Evolutionary conservation across 2,329 filamentous ascomycete species (phyloP).

Genomic region (Chrysoporthe austroafricana): DNA sequence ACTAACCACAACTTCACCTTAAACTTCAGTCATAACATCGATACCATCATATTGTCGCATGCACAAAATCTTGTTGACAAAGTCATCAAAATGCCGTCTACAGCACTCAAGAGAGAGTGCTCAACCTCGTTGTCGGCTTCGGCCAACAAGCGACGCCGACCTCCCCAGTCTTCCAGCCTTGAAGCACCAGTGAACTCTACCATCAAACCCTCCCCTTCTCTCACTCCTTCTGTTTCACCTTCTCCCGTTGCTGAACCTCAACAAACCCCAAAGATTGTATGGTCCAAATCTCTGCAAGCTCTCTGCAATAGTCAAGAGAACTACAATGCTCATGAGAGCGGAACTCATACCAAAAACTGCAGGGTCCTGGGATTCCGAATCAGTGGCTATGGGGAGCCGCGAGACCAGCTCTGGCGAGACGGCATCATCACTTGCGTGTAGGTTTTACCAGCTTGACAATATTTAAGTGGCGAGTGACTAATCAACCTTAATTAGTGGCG

Average conservation of each 20-base stretch:
- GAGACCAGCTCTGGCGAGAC: conserved; percentile 63
- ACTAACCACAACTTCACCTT: no score
- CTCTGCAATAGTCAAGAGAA: conserved; percentile 68
- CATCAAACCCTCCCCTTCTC: not conserved
- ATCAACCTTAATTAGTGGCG: not conserved
- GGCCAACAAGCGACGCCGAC: not conserved
- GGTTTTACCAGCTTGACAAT: conserved; percentile 35
- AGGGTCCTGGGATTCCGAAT: conserved; percentile 62
- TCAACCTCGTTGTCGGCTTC: not conserved
- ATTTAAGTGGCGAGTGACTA: not conserved
- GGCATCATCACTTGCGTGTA: conserved; percentile 67
- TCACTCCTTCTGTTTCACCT: not conserved
- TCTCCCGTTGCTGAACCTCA: not conserved
- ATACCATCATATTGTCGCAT: not conserved
- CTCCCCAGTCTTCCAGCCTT: not conserved
- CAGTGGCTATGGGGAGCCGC: conserved; percentile 55
- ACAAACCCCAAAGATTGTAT: conserved; percentile 35
- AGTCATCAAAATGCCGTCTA: not conserved
- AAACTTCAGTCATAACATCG: not conserved
- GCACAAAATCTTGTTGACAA: not conserved
- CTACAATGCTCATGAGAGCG: conserved; percentile 64
- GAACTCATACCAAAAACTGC: conserved; percentile 54
- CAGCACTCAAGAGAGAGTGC: not conserved
- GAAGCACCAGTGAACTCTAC: not conserved
- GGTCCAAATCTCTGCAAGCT: conserved; percentile 60